Evolutionary conservation across 1,284 basidiomycete species (phyloP), one percentile per base, ranked within the genome.

Genomic region (Schizophyllum amplum): DNA sequence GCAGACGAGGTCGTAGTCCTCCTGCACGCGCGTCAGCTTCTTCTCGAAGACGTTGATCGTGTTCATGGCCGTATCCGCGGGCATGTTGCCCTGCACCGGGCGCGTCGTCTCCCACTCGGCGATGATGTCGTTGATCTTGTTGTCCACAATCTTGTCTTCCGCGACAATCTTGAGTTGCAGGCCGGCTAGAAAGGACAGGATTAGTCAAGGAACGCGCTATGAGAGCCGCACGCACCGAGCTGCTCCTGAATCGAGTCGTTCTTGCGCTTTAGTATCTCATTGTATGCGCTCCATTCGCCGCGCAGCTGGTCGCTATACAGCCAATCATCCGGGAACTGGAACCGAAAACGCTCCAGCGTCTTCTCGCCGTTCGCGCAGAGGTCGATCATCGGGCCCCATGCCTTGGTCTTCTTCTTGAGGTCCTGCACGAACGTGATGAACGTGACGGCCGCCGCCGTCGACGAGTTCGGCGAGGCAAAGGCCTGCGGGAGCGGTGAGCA

Each of bases 361-460:
- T 97, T 96, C 76, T 99, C 95, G 55, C 96, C 95, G 60, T 84
- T 86, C 42, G 87, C 89, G 67, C 96, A 98, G 52, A 95, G 83
- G 60, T 94, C 92, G 68, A 99, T 94, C 81, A 96, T 91, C 17
- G 94, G 92, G n/a, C 86, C n/a, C 97, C 97, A 99, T 81, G 86
- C 82, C 74, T 94, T 92, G 58, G 93, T 92, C 78, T 95, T 97
- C 69, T 90, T 88, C 77, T 98, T 98, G 64, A 99, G 83, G 77
- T 98, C 95, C 74, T 99, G 96, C 0, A 99, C 95, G 69, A 98
- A 98, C 23, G 97, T 99, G 73, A 99, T 98, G 73, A 99, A 98
- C 0, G 92, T 90, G 63, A 99, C 97, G 68, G 97, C 94, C 61
- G 95, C 94, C 47, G 95, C 96, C 68, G 97, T 99, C 56, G 87